Base-by-base conservation (phyloP, 768 basidiomycete genomes). In the Obba rivulosa region DNA sequence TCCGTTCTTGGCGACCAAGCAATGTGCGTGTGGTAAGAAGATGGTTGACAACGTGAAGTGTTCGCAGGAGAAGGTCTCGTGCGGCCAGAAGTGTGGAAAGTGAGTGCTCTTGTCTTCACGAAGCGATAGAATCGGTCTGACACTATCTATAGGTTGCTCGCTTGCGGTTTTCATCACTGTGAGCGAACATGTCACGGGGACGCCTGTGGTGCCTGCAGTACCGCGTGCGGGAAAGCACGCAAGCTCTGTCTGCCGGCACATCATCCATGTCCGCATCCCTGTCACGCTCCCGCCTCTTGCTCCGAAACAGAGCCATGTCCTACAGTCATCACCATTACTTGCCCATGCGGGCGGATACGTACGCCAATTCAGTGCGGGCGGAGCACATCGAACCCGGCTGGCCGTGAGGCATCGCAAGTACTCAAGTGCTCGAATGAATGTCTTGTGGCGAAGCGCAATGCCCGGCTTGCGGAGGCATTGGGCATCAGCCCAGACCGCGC, bases 121-220 rank as follows among this genome's bases (percentile, higher is more conserved):
- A 18, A 16, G 24, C 8, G 28, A 13, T 13, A 13, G 13, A 5
- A 31, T 31, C n/a, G n/a, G n/a, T 14, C 18, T 18, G 34, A 17
- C 35, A 42, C 8, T 50, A 34, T 49, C n/a, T 21, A 2, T 46
- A 85, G 82, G 52, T 65, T 86, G 2, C 69, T 97, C 48, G 67
- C 67, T 0, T 99, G 96, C 58, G 96, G 95, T 2, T 92, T 85
- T 62, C 96, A 99, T 63, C 81, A 76, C 13, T 99, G 96, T 63
- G 81, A 86, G 50, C 76, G 82, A 47, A 58, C 75, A 0, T 99
- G 96, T 64, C 96, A 99, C 59, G 70, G 75, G 2, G 91, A 84
- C 38, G 79, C 77, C 4, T 98, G 95, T 59, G 91, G 91, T 2
- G 46, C 72, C 0, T 96, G 93, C 66, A 74, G 72, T 2, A 75